phyloP scores from a whole-genome alignment of 148 eudicot genomes.

The Amaranthus hypochondriacus region DNA sequence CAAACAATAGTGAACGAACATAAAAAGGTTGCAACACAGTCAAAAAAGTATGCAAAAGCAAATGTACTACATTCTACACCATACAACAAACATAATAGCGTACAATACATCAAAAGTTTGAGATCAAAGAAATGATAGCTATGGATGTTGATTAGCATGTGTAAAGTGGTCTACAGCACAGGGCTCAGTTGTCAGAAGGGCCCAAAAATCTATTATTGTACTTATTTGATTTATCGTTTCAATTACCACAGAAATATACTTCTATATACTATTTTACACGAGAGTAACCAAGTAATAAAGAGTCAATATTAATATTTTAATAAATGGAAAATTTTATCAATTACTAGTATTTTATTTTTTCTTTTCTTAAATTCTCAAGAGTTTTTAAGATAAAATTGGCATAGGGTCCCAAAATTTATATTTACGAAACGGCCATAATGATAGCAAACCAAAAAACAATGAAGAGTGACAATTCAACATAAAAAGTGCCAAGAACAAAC shows the following conservation, averaged over 20 bases:
- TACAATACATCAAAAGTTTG: background rate
- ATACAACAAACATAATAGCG: background rate
- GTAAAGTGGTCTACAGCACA: too few species aligned
- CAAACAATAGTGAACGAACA: background rate
- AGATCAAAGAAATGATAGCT: background rate
- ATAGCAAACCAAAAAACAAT: background rate
- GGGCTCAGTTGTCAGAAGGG: too few species aligned
- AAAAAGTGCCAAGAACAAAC: slow-evolving; percentile 33
- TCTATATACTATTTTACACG: too few species aligned
- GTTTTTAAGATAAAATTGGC: background rate
- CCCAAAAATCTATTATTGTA: too few species aligned
- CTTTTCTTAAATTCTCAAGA: background rate
- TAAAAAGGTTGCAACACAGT: background rate
- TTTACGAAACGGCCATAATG: too few species aligned
- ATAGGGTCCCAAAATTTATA: background rate
- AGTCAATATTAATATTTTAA: too few species aligned
- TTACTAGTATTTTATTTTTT: too few species aligned
- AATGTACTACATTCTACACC: background rate
- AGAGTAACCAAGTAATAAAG: too few species aligned
- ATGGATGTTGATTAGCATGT: background rate
- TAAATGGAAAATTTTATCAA: too few species aligned
- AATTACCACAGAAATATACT: too few species aligned
- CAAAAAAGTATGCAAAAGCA: background rate
- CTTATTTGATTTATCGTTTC: too few species aligned
- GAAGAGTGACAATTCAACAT: background rate